phyloP scores from a whole-genome alignment of 306 rosid species.

The Prunus mongolica region DNA sequence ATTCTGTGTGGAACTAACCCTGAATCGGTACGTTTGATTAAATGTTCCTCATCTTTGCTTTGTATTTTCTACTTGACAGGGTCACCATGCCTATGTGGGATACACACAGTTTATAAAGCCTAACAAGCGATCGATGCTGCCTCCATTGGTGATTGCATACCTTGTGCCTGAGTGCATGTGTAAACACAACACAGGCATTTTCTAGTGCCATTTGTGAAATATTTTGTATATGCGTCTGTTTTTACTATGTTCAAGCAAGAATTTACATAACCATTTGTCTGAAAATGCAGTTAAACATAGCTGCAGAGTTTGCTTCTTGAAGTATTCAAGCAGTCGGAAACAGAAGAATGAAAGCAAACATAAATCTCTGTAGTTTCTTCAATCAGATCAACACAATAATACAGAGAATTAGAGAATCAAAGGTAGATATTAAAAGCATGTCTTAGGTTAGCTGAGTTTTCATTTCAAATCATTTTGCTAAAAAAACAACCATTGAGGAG shows the following conservation, averaged over 20 bases:
- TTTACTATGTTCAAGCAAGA: not conserved
- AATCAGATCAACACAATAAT: no score
- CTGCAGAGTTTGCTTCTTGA: no score
- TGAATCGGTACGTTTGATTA: not conserved
- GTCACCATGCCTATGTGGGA: conserved; percentile 50
- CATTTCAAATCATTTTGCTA: no score
- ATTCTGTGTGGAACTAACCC: not conserved
- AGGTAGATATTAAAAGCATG: no score
- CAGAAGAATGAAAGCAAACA: no score
- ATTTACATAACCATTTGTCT: no score
- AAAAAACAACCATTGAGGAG: no score
- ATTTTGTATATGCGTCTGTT: not conserved
- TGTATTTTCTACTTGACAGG: conserved; percentile 11
- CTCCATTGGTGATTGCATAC: conserved; percentile 38
- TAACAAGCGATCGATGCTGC: conserved; percentile 42
- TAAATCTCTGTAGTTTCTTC: no score
- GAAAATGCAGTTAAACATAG: no score
- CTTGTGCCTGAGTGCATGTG: conserved; percentile 55
- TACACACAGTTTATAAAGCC: conserved; percentile 53
- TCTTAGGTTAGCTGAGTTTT: no score
- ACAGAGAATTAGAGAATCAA: no score
- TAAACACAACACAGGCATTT: conserved; percentile 13
- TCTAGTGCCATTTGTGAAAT: conserved; percentile 7
- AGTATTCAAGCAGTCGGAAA: no score
- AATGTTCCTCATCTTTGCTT: not conserved